Percentiles rank a stretch among this genome's conserved stretches.
These are phyloP conservation scores for Helminthosporium solani DNA, from an alignment of 2,329 filamentous ascomycete species.

Conservation along the genomic window DNA sequence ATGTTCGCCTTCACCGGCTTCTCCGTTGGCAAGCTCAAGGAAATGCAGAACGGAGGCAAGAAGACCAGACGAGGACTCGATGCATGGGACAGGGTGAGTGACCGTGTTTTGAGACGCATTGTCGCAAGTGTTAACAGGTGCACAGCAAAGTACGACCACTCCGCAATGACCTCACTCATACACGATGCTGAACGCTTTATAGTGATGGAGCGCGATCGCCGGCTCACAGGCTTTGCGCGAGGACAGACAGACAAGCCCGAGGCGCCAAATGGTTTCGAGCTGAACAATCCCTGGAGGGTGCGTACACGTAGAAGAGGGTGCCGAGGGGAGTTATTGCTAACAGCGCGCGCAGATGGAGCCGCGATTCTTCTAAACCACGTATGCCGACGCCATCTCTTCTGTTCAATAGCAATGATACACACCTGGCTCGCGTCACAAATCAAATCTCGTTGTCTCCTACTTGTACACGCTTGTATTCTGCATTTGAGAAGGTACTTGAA, in stretches of 20 bases:
- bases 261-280: conserved; percentile 63
- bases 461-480: conserved; percentile 5
- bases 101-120: conserved; percentile 7
- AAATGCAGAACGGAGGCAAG: conserved; percentile 65
- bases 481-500: conserved; percentile 41
- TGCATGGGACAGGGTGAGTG: conserved; percentile 64
- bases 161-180: conserved; percentile 31
- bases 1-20: conserved; percentile 63
- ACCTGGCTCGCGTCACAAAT: neutral
- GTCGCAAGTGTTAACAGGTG: conserved; percentile 42
- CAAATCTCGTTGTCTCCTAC: neutral
- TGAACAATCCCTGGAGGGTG: conserved; percentile 70
- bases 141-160: conserved; percentile 55
- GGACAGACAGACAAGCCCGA: conserved; percentile 61
- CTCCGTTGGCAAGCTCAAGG: conserved; percentile 58
- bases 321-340: conserved; percentile 23
- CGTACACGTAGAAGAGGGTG: conserved; percentile 20
- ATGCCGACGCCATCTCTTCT: conserved; percentile 6
- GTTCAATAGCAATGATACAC: conserved; percentile 11
- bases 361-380: conserved; percentile 35
- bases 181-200: conserved; percentile 29
- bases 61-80: conserved; percentile 60
- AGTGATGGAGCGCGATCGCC: conserved; percentile 68
- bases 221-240: conserved; percentile 61
- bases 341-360: conserved; percentile 36